These are phyloP conservation scores for Aureobasidium subglaciale DNA, from an alignment of 2,329 filamentous ascomycete genomes.

Conservation along the genomic window DNA sequence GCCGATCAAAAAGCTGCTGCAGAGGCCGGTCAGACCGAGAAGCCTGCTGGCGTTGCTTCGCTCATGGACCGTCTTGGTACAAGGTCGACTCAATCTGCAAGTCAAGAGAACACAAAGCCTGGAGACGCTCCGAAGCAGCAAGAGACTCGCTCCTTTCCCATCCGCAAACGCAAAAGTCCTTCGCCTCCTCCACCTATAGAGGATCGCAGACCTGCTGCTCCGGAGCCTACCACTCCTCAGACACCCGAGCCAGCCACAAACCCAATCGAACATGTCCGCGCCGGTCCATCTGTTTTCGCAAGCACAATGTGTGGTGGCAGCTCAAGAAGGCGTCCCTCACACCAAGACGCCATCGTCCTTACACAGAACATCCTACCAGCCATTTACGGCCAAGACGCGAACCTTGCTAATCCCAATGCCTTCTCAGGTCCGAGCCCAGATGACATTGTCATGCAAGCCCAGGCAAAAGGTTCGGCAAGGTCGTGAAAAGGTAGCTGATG, in stretches of 20 bases:
- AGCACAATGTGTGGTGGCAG: conserved; percentile 13
- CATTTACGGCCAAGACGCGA: conserved; percentile 33
- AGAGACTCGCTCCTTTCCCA: neutral
- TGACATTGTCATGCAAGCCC: conserved; percentile 78
- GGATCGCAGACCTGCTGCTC: conserved; percentile 8
- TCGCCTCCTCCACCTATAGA: conserved; percentile 14
- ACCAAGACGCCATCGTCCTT: neutral
- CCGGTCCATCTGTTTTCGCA: conserved; percentile 16
- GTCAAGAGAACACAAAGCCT: neutral
- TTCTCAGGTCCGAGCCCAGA: conserved; percentile 88
- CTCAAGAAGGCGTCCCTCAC: neutral
- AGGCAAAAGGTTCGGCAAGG: conserved; percentile 43
- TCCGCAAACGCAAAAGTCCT: conserved; percentile 16
- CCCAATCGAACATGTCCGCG: conserved; percentile 2
- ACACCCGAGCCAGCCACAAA: neutral
- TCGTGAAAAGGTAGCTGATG: neutral
- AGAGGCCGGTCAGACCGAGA: conserved; percentile 15
- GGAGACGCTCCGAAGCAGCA: neutral
- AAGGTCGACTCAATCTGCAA: conserved; percentile 17
- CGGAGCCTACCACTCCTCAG: neutral
- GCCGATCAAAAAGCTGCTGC: conserved; percentile 47
- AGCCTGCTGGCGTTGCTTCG: conserved; percentile 28
- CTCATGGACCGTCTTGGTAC: conserved; percentile 38
- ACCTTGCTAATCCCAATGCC: conserved; percentile 46
- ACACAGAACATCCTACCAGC: conserved; percentile 29